These are phyloP conservation scores for Fusarium sp. DNA, from an alignment of 2,329 filamentous ascomycete species.

Conservation along the genomic window DNA sequence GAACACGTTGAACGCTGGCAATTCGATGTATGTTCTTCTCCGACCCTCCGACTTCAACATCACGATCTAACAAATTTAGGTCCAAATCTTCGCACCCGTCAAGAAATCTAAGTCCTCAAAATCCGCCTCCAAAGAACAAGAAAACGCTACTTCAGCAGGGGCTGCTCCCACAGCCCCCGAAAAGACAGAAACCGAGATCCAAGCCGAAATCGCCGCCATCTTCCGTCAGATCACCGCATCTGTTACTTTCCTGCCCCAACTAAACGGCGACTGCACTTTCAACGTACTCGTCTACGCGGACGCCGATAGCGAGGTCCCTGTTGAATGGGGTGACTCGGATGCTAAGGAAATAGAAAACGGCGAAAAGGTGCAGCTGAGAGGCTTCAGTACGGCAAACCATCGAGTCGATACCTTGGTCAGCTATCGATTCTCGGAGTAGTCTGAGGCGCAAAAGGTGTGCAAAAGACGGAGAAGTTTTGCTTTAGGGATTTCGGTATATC, in stretches of 20 bases:
- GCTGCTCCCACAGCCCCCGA: constrained; percentile 58
- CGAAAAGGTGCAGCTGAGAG: constrained; percentile 93
- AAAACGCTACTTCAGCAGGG: constrained; percentile 68
- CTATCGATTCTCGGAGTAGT: constrained; percentile 70
- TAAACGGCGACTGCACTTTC: constrained; percentile 92
- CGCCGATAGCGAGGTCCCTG: constrained; percentile 93
- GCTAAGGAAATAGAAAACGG: constrained; percentile 95
- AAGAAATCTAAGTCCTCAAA: constrained; percentile 56
- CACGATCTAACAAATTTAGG: constrained; percentile 16
- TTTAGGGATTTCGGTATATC: constrained; percentile 20
- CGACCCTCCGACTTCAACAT: not conserved
- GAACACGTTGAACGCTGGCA: constrained; percentile 98
- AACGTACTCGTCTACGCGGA: constrained; percentile 98
- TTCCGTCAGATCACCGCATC: constrained; percentile 98
- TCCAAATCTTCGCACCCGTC: constrained; percentile 29
- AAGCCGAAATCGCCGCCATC: constrained; percentile 93
- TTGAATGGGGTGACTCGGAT: constrained; percentile 98
- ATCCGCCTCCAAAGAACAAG: constrained; percentile 71
- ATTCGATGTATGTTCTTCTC: constrained; percentile 76
- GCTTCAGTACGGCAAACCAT: constrained; percentile 95
- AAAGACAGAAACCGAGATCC: constrained; percentile 94
- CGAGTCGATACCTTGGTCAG: constrained; percentile 95
- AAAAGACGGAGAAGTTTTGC: constrained; percentile 1
- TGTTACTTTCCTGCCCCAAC: constrained; percentile 94
- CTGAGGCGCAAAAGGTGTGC: not conserved